Percentiles rank a stretch among this genome's conserved stretches.
phyloP scores from a whole-genome alignment of 805 yeast species.

The Sungouiella blattae region DNA sequence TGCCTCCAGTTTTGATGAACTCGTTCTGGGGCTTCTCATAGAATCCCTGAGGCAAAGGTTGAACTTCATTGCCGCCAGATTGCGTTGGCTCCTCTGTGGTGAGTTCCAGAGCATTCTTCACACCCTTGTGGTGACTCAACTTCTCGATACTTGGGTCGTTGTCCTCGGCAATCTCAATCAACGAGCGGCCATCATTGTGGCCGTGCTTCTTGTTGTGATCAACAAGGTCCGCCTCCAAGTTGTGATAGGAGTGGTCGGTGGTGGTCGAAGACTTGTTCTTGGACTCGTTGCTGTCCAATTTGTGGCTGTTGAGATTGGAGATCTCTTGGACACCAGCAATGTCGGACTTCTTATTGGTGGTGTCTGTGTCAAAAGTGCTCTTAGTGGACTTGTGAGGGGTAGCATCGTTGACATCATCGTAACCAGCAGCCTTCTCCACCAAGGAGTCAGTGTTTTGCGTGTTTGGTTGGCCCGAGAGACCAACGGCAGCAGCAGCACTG shows the following conservation, averaged over 20 bases:
- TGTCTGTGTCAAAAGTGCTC: too few relatives aligned
- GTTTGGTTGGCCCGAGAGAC: slow-evolving; percentile 2
- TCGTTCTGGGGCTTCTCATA: too few relatives aligned
- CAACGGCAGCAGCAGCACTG: slow-evolving; percentile 18
- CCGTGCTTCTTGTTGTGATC: slow-evolving; percentile 28
- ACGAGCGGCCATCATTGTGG: slow-evolving; percentile 18
- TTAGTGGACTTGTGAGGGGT: slow-evolving; percentile 7
- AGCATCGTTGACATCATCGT: slow-evolving; percentile 14
- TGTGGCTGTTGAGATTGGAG: slow-evolving; percentile 14
- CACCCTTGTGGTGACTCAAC: too few relatives aligned
- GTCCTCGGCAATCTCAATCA: slow-evolving; percentile 28
- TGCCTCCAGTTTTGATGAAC: too few relatives aligned
- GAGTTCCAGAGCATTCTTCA: too few relatives aligned
- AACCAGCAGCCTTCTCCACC: slow-evolving; percentile 18
- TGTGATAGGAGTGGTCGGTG: neutral
- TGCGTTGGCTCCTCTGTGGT: too few relatives aligned
- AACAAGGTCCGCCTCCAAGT: slow-evolving; percentile 21
- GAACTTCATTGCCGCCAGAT: too few relatives aligned
- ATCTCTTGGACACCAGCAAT: slow-evolving; percentile 14
- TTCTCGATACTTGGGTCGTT: slow-evolving; percentile 14
- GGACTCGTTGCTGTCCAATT: slow-evolving; percentile 1
- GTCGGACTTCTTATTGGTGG: too few relatives aligned
- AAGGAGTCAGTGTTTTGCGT: slow-evolving; percentile 14
- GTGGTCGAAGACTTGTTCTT: slow-evolving; percentile 2
- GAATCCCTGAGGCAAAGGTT: too few relatives aligned